These are phyloP conservation scores for Dendrobium officinale DNA, from an alignment of 106 monocot species.

Conservation along the genomic window DNA sequence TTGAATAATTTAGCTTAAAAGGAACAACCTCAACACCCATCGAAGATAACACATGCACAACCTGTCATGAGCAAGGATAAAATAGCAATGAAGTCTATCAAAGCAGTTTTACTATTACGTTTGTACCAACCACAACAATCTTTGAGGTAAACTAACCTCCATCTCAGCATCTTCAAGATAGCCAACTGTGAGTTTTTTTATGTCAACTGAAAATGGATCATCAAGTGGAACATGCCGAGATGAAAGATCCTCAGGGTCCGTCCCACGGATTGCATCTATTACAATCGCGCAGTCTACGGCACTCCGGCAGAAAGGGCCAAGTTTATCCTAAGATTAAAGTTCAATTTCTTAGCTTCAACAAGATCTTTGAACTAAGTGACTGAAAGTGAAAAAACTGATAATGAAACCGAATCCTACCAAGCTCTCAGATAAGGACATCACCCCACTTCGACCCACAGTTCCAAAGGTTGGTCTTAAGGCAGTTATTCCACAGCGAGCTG, in stretches of 20 bases:
- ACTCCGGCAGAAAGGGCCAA: conserved; percentile 92
- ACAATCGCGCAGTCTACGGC: conserved; percentile 75
- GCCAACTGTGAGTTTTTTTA: conserved; percentile 74
- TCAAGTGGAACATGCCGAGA: conserved; percentile 54
- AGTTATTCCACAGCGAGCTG: conserved; percentile 88
- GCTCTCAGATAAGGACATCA: conserved; percentile 98
- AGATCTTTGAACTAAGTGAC: neutral
- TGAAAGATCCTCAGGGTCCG: conserved; percentile 74
- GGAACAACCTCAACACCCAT: conserved; percentile 79
- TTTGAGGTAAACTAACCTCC: conserved; percentile 38
- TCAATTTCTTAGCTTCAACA: conserved; percentile 2
- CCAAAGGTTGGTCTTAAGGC: conserved; percentile 88
- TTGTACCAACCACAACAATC: neutral
- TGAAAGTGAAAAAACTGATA: neutral
- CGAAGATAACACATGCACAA: conserved; percentile 55
- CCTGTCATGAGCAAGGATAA: conserved; percentile 26
- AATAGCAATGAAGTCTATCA: neutral
- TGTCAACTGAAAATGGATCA: conserved; percentile 89
- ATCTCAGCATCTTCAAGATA: conserved; percentile 85
- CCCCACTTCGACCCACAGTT: conserved; percentile 79
- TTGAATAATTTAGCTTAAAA: conserved; percentile 74
- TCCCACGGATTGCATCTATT: conserved; percentile 68
- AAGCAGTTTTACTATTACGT: neutral
- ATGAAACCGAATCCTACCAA: conserved; percentile 34
- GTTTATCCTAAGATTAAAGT: conserved; percentile 66